Evolutionary conservation across 495 filamentous ascomycete species (phyloP), one percentile per base, ranked within the genome.

Genomic region (Endocarpon pusillum): DNA sequence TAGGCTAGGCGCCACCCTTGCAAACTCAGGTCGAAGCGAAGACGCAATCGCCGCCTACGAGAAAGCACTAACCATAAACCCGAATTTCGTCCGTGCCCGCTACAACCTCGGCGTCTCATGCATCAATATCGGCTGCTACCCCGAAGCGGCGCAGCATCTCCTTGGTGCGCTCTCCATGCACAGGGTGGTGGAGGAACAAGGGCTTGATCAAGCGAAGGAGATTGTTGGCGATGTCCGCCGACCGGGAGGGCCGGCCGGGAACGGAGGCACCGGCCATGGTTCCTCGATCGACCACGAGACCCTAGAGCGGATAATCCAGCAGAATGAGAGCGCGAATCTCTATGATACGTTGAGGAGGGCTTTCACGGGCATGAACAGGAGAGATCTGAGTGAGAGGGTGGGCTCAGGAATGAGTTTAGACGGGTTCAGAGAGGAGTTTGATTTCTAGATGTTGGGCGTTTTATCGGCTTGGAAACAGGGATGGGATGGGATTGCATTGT

Each of bases 1-100:
- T 60, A 73, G 89, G 3, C 76, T 99, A 4, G 89, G 89, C 35
- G 89, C 89, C 3, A 99, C 89, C 0, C 73, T 99, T 2, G 89
- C 89, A 42, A 99, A 99, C 61, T 80, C 73, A 12, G 86, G 85
- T 33, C 79, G 83, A 39, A 78, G 71, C 39, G 89, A 96, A 52
- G 87, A 99, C 51, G 89, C 89, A 20, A 94, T 96, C 44, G 78
- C 84, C 37, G 89, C 89, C 0, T 99, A 99, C 55, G 85, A 93
- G 51, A 78, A 81, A 41, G 89, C 89, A 0, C 64, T 97, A 8
- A 75, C 69, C 34, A 71, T 94, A 32, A 78, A 81, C 44, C 77
- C 86, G 23, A 94, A 94, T 61, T 97, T 97, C 46, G 91, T 96
- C 16, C 78, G 89, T 22, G 89, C 89, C 3, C 73, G 89, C 7